Conservation (phyloP, 2,329 filamentous ascomycete species). For the Xylariaceae sp. region DNA sequence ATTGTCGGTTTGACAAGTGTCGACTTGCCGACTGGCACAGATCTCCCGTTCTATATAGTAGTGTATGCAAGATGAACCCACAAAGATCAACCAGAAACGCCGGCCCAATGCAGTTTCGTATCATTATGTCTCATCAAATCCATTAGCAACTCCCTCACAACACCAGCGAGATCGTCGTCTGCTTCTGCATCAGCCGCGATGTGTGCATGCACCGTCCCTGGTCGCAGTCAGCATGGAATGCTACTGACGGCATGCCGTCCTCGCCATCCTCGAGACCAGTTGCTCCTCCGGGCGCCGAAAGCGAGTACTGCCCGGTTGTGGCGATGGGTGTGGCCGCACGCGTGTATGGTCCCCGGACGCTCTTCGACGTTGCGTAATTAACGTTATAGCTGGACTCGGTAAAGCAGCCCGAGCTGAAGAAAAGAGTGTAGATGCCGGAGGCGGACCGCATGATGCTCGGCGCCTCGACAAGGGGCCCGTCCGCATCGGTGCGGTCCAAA, state of each 20-base stretch:
- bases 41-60: too few relatives aligned
- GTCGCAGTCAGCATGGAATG: constrained; percentile 35
- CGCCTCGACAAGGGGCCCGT: constrained; percentile 58
- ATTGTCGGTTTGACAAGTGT: too few relatives aligned
- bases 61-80: neutral
- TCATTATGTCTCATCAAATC: neutral
- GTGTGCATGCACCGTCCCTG: constrained; percentile 31
- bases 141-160: neutral
- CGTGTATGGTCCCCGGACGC: constrained; percentile 34
- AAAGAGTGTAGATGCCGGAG: constrained; percentile 54
- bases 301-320: constrained; percentile 32
- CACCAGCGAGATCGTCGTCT: neutral
- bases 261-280: constrained; percentile 21
- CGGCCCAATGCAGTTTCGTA: neutral
- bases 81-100: neutral
- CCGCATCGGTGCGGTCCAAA: constrained; percentile 38
- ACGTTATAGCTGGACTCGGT: constrained; percentile 51
- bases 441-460: constrained; percentile 45
- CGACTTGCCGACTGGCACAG: too few relatives aligned
- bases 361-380: constrained; percentile 49
- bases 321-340: constrained; percentile 29
- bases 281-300: constrained; percentile 38
- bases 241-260: constrained; percentile 18
- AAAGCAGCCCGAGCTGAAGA: constrained; percentile 60
- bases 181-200: neutral